These are phyloP conservation scores for Mallotus repandus DNA, from an alignment of 441 rosid genomes.

Conservation along the genomic window DNA sequence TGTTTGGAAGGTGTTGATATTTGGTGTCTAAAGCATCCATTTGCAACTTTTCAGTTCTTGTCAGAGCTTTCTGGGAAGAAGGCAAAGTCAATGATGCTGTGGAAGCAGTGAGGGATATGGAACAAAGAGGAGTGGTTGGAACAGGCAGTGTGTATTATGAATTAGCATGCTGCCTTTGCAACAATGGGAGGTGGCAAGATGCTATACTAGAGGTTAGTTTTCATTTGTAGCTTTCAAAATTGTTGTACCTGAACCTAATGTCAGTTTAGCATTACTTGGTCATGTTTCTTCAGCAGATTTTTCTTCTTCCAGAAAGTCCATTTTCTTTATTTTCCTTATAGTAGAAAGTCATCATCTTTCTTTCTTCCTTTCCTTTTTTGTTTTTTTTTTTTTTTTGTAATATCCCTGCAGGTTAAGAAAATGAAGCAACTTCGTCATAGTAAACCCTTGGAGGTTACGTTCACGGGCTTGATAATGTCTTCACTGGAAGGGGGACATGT, in stretches of 20 bases:
- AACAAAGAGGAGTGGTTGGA: slow-evolving; percentile 83
- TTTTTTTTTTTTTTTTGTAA: not conserved
- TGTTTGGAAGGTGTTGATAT: slow-evolving; percentile 3
- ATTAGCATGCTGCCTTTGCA: slow-evolving; percentile 85
- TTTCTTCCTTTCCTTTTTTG: no score
- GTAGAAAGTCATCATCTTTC: not conserved
- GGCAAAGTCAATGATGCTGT: slow-evolving; percentile 73
- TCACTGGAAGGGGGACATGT: slow-evolving; percentile 77
- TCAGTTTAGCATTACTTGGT: not conserved
- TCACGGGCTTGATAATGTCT: slow-evolving; percentile 80
- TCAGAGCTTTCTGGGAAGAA: slow-evolving; percentile 80
- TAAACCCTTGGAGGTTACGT: slow-evolving; percentile 70
- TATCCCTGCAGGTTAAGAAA: slow-evolving; percentile 57
- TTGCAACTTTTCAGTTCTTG: slow-evolving; percentile 62
- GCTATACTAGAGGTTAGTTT: slow-evolving; percentile 69
- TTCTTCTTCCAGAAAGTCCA: not conserved
- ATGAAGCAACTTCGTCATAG: slow-evolving; percentile 54
- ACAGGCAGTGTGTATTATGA: slow-evolving; percentile 79
- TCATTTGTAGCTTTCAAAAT: slow-evolving; percentile 10
- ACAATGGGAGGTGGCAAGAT: slow-evolving; percentile 74
- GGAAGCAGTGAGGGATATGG: slow-evolving; percentile 84
- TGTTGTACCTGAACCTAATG: slow-evolving; percentile 8
- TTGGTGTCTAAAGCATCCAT: slow-evolving; percentile 18
- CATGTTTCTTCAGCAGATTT: not conserved
- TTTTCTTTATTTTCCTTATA: not conserved